These are phyloP conservation scores for Penicillium sclerotigenum DNA, from an alignment of 2,329 filamentous ascomycete genomes.

Conservation along the genomic window DNA sequence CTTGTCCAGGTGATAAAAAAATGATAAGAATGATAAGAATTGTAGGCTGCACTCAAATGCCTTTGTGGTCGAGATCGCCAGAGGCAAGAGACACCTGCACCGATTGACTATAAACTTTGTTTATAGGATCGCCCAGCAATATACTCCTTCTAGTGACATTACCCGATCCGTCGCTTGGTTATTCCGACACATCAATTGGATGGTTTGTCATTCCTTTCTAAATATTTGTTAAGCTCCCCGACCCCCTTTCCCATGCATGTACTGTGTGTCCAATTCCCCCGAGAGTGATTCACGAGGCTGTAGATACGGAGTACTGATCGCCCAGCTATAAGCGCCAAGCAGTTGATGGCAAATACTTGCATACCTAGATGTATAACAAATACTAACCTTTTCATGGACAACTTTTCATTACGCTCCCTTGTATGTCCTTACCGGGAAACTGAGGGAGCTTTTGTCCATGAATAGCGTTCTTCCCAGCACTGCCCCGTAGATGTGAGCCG, in stretches of 20 bases:
- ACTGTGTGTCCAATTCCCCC: not conserved
- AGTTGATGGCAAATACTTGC: not conserved
- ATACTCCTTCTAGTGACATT: not conserved
- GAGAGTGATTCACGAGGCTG: not conserved
- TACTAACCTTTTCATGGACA: not conserved
- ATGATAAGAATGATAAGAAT: too few relatives aligned
- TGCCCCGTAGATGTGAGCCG: not conserved
- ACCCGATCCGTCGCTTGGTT: not conserved
- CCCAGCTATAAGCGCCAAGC: not conserved
- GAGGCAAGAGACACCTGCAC: not conserved
- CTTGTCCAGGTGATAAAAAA: not conserved
- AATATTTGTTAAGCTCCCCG: not conserved
- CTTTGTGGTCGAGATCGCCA: slow-evolving; percentile 2
- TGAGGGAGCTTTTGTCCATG: not conserved
- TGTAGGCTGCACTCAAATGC: not conserved
- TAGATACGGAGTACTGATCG: not conserved
- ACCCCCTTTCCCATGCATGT: slow-evolving; percentile 1
- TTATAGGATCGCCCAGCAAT: not conserved
- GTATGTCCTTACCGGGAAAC: not conserved
- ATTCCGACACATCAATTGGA: not conserved
- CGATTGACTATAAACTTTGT: not conserved
- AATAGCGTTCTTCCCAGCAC: not conserved
- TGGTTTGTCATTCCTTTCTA: not conserved
- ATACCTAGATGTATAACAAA: not conserved
- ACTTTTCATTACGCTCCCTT: not conserved